phyloP scores from a whole-genome alignment of 371 early-diverging fungal species.

The Rhizomucor pusillus region DNA sequence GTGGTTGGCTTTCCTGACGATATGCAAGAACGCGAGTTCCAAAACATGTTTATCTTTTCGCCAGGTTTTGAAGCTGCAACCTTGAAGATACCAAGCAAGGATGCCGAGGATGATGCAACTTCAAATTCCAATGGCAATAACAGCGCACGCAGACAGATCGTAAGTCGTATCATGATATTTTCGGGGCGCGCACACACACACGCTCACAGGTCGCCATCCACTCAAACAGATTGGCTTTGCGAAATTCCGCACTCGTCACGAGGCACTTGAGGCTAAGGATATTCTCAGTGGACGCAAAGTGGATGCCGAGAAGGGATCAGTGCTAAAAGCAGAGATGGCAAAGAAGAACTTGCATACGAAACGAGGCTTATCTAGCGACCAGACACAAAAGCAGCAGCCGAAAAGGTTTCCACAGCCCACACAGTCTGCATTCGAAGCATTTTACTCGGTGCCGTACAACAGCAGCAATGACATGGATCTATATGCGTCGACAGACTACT shows the following conservation, averaged over 20 bases:
- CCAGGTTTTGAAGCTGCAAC: slow-evolving; percentile 93
- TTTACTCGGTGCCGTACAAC: slow-evolving; percentile 52
- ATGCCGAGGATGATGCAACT: slow-evolving; percentile 46
- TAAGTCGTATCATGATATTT: slow-evolving; percentile 4
- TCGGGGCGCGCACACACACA: neutral
- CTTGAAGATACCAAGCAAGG: slow-evolving; percentile 72
- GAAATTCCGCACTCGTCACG: slow-evolving; percentile 80
- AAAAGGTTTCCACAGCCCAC: slow-evolving; percentile 1
- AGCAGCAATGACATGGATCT: slow-evolving; percentile 38
- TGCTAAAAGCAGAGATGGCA: slow-evolving; percentile 43
- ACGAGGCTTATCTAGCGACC: slow-evolving; percentile 16
- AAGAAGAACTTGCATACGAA: slow-evolving; percentile 45
- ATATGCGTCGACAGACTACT: slow-evolving; percentile 5
- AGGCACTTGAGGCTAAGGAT: slow-evolving; percentile 83
- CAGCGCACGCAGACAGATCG: slow-evolving; percentile 15
- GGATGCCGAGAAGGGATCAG: slow-evolving; percentile 65
- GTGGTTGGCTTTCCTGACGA: slow-evolving; percentile 96
- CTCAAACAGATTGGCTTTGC: slow-evolving; percentile 81
- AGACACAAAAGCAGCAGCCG: slow-evolving; percentile 6
- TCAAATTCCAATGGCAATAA: slow-evolving; percentile 4
- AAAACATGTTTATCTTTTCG: slow-evolving; percentile 93
- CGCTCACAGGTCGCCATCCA: neutral
- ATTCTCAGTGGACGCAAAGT: slow-evolving; percentile 81
- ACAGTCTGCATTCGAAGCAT: slow-evolving; percentile 50
- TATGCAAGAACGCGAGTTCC: slow-evolving; percentile 93